A percentile compares a stretch with the other conserved stretches of the same genome.
These are phyloP conservation scores for Dryadomyces quercivorus DNA, from an alignment of 2,329 filamentous ascomycete genomes.

Conservation along the genomic window DNA sequence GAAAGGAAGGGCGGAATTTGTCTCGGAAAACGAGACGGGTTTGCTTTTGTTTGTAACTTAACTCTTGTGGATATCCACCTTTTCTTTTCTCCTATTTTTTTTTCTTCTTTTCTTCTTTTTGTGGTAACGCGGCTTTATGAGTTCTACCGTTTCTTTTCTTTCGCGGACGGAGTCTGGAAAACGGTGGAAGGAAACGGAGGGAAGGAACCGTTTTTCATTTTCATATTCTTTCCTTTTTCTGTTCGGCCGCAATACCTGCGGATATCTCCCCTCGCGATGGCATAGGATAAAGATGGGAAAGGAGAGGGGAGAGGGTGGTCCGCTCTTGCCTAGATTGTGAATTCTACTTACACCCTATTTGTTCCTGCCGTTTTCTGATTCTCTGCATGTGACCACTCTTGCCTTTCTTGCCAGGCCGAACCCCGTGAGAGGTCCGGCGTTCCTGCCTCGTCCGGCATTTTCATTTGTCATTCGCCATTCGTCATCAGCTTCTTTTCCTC, in stretches of 20 bases:
- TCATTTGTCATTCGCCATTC: too few species aligned
- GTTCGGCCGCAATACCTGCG: too few species aligned
- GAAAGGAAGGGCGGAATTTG: too few species aligned
- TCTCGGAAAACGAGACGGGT: too few species aligned
- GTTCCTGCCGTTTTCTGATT: background rate
- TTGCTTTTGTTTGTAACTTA: background rate
- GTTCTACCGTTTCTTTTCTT: background rate
- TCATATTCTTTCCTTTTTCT: background rate
- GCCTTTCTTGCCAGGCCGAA: background rate
- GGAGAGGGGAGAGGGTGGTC: background rate
- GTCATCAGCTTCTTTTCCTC: too few species aligned
- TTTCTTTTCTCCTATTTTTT: background rate
- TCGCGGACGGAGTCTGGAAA: background rate
- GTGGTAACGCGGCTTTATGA: background rate
- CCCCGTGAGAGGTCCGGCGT: too few species aligned
- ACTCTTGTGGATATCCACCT: background rate
- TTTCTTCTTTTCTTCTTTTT: background rate
- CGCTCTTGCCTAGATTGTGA: constrained; percentile 2
- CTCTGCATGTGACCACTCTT: too few species aligned
- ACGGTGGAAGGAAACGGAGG: too few species aligned
- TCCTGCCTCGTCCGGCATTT: too few species aligned
- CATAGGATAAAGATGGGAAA: background rate
- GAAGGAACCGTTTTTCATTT: background rate
- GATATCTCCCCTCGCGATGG: background rate
- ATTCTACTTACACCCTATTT: constrained; percentile 1